These are phyloP conservation scores for Plectosphaerella plurivora DNA, from an alignment of 2,329 filamentous ascomycete genomes.

Conservation along the genomic window DNA sequence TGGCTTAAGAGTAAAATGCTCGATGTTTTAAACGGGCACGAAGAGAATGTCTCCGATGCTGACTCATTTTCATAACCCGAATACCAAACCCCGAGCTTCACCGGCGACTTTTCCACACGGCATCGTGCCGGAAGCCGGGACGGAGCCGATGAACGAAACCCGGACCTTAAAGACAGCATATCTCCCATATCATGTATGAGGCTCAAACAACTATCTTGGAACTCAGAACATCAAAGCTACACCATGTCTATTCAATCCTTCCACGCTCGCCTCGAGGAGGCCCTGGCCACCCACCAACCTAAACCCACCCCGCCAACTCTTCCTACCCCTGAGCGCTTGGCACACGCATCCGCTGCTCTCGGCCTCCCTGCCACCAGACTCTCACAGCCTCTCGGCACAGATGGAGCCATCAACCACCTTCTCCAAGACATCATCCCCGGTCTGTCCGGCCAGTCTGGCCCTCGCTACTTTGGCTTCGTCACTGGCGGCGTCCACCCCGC, in stretches of 20 bases:
- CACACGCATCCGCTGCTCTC: constrained; percentile 33
- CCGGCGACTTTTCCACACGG: too few relatives aligned
- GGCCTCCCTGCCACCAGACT: constrained; percentile 30
- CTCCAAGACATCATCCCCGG: constrained; percentile 45
- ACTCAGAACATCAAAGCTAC: background rate
- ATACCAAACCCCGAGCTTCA: too few relatives aligned
- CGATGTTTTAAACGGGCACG: too few relatives aligned
- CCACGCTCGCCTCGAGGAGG: constrained; percentile 7
- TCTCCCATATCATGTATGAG: too few relatives aligned
- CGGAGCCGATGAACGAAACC: too few relatives aligned
- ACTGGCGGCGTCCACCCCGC: constrained; percentile 77
- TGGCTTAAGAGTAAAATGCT: too few relatives aligned
- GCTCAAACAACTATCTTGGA: background rate
- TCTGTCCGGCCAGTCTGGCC: constrained; percentile 62
- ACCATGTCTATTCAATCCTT: background rate
- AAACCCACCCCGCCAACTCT: constrained; percentile 27
- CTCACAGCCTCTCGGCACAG: constrained; percentile 19
- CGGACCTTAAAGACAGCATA: too few relatives aligned
- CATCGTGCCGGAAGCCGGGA: too few relatives aligned
- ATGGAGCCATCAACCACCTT: constrained; percentile 37
- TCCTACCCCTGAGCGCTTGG: constrained; percentile 28
- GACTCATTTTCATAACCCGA: too few relatives aligned
- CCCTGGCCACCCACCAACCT: constrained; percentile 3
- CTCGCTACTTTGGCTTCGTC: constrained; percentile 84
- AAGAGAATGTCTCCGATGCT: too few relatives aligned